phyloP scores from a whole-genome alignment of 1,284 basidiomycete genomes.

The Cutaneotrichosporon sp. region DNA sequence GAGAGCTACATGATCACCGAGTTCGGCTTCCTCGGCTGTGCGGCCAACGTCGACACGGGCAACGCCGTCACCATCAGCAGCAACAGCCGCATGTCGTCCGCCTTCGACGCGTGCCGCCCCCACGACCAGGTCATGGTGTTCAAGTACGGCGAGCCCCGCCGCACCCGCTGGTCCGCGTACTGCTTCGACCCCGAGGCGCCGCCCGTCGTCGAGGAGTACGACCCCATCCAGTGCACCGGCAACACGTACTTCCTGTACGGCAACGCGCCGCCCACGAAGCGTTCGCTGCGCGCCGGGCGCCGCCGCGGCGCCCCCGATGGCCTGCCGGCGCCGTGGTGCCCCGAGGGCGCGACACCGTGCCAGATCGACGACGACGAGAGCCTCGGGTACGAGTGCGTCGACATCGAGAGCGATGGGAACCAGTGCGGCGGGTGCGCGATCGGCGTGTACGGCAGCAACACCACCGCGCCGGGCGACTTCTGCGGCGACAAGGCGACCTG shows the following conservation, averaged over 20 bases:
- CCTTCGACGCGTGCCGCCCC: not conserved
- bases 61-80: not conserved
- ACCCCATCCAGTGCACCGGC: not conserved
- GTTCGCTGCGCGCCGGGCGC: not conserved
- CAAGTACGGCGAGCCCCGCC: not conserved
- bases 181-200: conserved; percentile 1
- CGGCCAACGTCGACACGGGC: not conserved
- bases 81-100: no score
- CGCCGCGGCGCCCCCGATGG: not conserved
- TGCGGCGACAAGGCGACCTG: conserved; percentile 5
- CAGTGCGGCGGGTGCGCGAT: conserved; percentile 1
- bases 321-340: not conserved
- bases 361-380: not conserved
- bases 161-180: not conserved
- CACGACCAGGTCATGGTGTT: not conserved
- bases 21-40: conserved; percentile 1
- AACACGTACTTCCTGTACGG: conserved; percentile 1
- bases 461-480: not conserved
- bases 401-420: not conserved
- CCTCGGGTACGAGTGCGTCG: conserved; percentile 4
- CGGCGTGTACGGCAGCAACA: not conserved
- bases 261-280: not conserved
- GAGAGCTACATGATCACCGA: conserved; percentile 1
- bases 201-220: not conserved
- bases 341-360: not conserved